Evolutionary conservation across 2,329 filamentous ascomycete genomes (phyloP).

Genomic region (Diplodia sapinea): DNA sequence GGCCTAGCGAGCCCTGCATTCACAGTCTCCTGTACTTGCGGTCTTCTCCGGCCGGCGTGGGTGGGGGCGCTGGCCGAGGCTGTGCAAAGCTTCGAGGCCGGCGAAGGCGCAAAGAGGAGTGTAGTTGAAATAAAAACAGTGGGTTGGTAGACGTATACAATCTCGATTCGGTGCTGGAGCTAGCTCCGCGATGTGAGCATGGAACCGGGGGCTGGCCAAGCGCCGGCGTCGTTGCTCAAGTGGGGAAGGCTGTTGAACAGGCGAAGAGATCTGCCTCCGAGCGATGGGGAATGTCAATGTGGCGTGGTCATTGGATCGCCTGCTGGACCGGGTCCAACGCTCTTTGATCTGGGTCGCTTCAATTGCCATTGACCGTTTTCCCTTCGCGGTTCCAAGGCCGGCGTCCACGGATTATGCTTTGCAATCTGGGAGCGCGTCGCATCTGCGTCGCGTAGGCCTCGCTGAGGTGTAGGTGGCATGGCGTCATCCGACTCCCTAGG

Average conservation of each 20-base stretch:
- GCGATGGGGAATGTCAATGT: not conserved
- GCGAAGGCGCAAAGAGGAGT: not conserved
- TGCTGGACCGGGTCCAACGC: not conserved
- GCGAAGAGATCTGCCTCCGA: not conserved
- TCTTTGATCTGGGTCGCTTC: not conserved
- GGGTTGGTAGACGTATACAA: not conserved
- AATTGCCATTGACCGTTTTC: not conserved
- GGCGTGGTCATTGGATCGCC: not conserved
- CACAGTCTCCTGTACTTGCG: not conserved
- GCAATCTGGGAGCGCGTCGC: too few relatives aligned
- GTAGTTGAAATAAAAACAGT: constrained; percentile 3
- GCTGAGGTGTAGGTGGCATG: too few relatives aligned
- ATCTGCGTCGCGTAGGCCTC: too few relatives aligned
- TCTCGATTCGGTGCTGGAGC: not conserved
- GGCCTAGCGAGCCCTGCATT: not conserved
- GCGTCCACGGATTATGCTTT: too few relatives aligned
- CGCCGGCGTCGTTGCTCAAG: not conserved
- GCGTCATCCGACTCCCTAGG: too few relatives aligned
- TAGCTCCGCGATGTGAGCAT: not conserved
- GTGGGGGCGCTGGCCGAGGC: too few relatives aligned
- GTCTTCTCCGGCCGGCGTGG: too few relatives aligned
- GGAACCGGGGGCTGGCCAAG: not conserved
- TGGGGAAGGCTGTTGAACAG: not conserved
- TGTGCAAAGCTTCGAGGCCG: not conserved
- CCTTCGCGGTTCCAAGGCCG: not conserved